Conservation (phyloP, 2,329 filamentous ascomycete species). For the Xylariaceae sp. region DNA sequence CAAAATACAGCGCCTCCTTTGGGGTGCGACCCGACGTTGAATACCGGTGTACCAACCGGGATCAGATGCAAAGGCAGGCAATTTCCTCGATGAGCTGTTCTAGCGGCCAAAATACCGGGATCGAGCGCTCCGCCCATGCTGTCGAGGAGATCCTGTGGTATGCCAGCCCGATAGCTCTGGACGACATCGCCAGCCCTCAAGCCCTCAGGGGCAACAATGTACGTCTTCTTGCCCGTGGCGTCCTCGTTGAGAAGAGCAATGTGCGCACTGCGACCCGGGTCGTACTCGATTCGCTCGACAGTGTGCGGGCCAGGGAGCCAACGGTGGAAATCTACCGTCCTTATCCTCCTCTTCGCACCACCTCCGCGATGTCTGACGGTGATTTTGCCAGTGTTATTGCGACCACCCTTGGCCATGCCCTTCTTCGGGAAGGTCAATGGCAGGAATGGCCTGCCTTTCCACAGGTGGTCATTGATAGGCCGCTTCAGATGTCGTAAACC, state of each 20-base stretch:
- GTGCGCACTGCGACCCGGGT: slow-evolving; percentile 90
- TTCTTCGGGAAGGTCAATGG: slow-evolving; percentile 90
- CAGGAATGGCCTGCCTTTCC: slow-evolving; percentile 86
- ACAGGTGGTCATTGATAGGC: slow-evolving; percentile 94
- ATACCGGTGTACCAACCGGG: slow-evolving; percentile 90
- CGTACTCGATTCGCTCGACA: slow-evolving; percentile 95
- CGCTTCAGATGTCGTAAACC: slow-evolving; percentile 90
- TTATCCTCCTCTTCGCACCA: slow-evolving; percentile 88
- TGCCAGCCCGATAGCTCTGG: slow-evolving; percentile 88
- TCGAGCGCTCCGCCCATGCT: slow-evolving; percentile 94
- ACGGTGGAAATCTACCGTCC: slow-evolving; percentile 88
- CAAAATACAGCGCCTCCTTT: slow-evolving; percentile 86
- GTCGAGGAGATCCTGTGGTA: slow-evolving; percentile 82
- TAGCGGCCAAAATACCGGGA: slow-evolving; percentile 93
- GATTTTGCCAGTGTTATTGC: slow-evolving; percentile 84
- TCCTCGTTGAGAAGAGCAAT: slow-evolving; percentile 84
- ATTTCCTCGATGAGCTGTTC: slow-evolving; percentile 92
- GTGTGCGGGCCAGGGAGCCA: slow-evolving; percentile 79
- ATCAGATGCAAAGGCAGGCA: slow-evolving; percentile 96
- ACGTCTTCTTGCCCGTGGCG: slow-evolving; percentile 76
- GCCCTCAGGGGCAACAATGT: slow-evolving; percentile 94
- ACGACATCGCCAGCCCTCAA: slow-evolving; percentile 90
- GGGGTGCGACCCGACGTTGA: slow-evolving; percentile 80
- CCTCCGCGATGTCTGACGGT: slow-evolving; percentile 92
- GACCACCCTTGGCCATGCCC: slow-evolving; percentile 88